phyloP scores from a whole-genome alignment of 2,329 filamentous ascomycete species.

The Pestalotiopsis fici region DNA sequence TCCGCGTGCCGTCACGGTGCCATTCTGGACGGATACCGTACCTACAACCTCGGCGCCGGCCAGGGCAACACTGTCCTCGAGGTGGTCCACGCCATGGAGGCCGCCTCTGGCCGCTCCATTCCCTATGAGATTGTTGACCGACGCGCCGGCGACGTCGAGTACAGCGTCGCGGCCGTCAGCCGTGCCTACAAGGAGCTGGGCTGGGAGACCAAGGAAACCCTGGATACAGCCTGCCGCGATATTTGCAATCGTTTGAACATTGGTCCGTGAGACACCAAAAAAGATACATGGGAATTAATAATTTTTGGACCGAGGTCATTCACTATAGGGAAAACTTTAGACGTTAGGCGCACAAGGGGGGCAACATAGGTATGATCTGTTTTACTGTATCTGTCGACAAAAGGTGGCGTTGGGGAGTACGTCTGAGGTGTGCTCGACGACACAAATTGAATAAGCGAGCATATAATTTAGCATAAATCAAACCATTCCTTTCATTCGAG shows the following conservation, averaged over 20 bases:
- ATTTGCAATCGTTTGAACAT: slow-evolving; percentile 3
- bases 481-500: neutral
- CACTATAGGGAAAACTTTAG: neutral
- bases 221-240: neutral
- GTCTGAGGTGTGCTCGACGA: neutral
- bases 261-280: neutral
- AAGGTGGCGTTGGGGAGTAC: neutral
- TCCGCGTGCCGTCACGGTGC: slow-evolving; percentile 32
- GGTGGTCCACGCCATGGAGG: slow-evolving; percentile 40
- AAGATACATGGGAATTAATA: neutral
- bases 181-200: neutral
- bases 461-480: neutral
- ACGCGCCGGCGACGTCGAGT: slow-evolving; percentile 42
- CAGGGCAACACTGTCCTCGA: slow-evolving; percentile 45
- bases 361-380: neutral
- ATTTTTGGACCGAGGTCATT: neutral
- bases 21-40: neutral
- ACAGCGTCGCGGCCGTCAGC: neutral
- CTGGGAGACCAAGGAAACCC: neutral
- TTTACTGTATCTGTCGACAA: neutral
- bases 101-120: slow-evolving; percentile 34
- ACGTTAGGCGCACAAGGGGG: neutral
- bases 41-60: slow-evolving; percentile 39
- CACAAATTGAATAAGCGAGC: neutral
- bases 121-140: slow-evolving; percentile 36